Percentiles rank a stretch among this genome's conserved stretches.
Conservation (phyloP, 2,329 filamentous ascomycete genomes). For the Acephala macrosclerotiorum region DNA sequence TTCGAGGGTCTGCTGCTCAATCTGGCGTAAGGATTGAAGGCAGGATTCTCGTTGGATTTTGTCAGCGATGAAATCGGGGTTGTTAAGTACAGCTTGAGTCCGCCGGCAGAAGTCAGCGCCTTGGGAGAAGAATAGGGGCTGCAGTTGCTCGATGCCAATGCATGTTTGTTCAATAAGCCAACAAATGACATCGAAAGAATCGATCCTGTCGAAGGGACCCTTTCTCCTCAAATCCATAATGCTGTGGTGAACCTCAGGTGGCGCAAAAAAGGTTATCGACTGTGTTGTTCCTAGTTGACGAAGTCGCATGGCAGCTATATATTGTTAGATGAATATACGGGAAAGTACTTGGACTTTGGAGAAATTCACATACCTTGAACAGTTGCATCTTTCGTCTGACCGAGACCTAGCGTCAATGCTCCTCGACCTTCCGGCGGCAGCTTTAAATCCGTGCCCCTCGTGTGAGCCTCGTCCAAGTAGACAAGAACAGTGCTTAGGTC, state of each 20-base stretch:
- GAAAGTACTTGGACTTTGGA: not conserved
- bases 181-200: slow-evolving; percentile 56
- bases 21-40: slow-evolving; percentile 54
- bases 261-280: slow-evolving; percentile 41
- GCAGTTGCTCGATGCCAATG: slow-evolving; percentile 62
- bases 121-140: slow-evolving; percentile 65
- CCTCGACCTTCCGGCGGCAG: slow-evolving; percentile 28
- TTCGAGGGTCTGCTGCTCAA: slow-evolving; percentile 63
- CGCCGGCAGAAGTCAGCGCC: slow-evolving; percentile 67
- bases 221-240: slow-evolving; percentile 58
- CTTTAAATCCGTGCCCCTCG: slow-evolving; percentile 39
- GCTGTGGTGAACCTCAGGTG: slow-evolving; percentile 50
- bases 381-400: slow-evolving; percentile 49
- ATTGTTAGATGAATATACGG: not conserved
- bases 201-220: slow-evolving; percentile 7
- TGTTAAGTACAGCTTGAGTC: slow-evolving; percentile 53
- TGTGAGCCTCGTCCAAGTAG: slow-evolving; percentile 41
- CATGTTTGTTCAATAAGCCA: slow-evolving; percentile 74
- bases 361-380: slow-evolving; percentile 52
- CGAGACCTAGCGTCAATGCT: slow-evolving; percentile 35
- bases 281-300: slow-evolving; percentile 59
- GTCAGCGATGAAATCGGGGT: slow-evolving; percentile 51
- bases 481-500: slow-evolving; percentile 35
- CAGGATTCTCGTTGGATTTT: slow-evolving; percentile 48
- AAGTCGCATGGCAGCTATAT: slow-evolving; percentile 69